phyloP scores from a whole-genome alignment of 1,284 basidiomycete species.

The Fomitopsis palustris region DNA sequence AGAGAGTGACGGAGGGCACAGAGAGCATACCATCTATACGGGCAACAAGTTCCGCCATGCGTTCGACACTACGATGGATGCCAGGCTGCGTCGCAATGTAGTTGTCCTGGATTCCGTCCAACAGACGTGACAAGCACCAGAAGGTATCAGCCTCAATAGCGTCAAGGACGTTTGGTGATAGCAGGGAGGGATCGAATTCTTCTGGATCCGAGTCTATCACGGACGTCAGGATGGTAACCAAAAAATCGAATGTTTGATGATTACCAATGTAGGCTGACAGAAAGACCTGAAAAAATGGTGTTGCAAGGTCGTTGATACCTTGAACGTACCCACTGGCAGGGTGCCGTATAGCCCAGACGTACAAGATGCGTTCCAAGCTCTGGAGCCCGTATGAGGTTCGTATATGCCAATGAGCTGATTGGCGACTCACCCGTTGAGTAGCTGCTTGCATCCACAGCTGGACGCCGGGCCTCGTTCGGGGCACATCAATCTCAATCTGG shows the following conservation, averaged over 20 bases:
- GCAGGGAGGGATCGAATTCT: slow-evolving; percentile 74
- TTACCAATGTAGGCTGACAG: slow-evolving; percentile 86
- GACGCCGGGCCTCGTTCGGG: slow-evolving; percentile 89
- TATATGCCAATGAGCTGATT: slow-evolving; percentile 4
- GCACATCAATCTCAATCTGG: slow-evolving; percentile 96
- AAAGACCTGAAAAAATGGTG: slow-evolving; percentile 94
- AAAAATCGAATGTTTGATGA: slow-evolving; percentile 20
- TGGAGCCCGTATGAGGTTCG: slow-evolving; percentile 29
- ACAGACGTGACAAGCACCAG: slow-evolving; percentile 91
- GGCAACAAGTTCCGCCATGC: slow-evolving; percentile 90
- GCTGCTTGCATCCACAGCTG: slow-evolving; percentile 84
- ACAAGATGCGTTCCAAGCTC: slow-evolving; percentile 90
- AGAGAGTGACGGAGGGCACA: neutral
- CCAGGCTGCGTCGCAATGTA: slow-evolving; percentile 95
- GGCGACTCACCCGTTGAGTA: slow-evolving; percentile 73
- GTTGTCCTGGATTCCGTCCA: slow-evolving; percentile 97
- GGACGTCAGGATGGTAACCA: slow-evolving; percentile 9
- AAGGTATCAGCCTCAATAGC: slow-evolving; percentile 95
- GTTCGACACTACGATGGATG: slow-evolving; percentile 86
- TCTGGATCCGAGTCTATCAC: slow-evolving; percentile 81
- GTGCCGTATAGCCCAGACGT: slow-evolving; percentile 97
- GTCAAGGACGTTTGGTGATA: slow-evolving; percentile 67
- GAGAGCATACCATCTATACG: slow-evolving; percentile 78
- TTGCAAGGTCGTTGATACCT: slow-evolving; percentile 95
- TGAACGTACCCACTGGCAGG: slow-evolving; percentile 97